Evolutionary conservation across 23 red algal species (phyloP), one percentile per base, ranked within the genome.

Genomic region (Agarophyton chilense): DNA sequence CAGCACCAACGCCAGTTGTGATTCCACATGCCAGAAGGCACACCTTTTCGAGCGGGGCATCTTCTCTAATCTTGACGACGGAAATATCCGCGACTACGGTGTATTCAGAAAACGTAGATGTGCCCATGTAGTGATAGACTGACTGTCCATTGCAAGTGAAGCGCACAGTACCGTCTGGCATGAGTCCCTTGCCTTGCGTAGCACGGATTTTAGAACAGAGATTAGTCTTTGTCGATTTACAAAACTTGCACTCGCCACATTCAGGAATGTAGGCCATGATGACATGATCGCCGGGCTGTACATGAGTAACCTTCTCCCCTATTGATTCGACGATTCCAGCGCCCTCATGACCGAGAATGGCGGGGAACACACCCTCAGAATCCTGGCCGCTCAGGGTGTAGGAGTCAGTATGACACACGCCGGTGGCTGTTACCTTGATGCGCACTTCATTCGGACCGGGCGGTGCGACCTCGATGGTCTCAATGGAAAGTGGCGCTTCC

Each of bases 201-300:
- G 75, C 85, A 14, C 96, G 75, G 55, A 98, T 95, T 29, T 70
- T 84, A 6, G 49, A 58, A 73, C 96, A 98, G 2, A 98, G 83
- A 40, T 98, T 95, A 33, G 93, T 98, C 66, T 93, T 98, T 45
- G 78, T 16, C 0, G 78, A 88, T 36, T 74, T 84, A 83, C 96
- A 95, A 76, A 94, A 98, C 52, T 95, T 90, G 81, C 96, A 98
- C 35, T 98, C 19, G 14, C 86, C 82, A 62, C 96, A 98, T 79
- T 95, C 93, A 14, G 96, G 91, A 16, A 93, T 95, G 65, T 98
- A 95, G 18, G 90, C 82, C 53, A 82, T 74, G 65, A 98, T 93
- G 42, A 98, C 93, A 56, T 90, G 74, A 67, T 95, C 96, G 21
- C 96, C 93, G 13, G 78, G 32, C 21, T n/a, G 31, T 4, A 98